Base-by-base conservation (phyloP, 345 rosid species). In the Murraya paniculata region DNA sequence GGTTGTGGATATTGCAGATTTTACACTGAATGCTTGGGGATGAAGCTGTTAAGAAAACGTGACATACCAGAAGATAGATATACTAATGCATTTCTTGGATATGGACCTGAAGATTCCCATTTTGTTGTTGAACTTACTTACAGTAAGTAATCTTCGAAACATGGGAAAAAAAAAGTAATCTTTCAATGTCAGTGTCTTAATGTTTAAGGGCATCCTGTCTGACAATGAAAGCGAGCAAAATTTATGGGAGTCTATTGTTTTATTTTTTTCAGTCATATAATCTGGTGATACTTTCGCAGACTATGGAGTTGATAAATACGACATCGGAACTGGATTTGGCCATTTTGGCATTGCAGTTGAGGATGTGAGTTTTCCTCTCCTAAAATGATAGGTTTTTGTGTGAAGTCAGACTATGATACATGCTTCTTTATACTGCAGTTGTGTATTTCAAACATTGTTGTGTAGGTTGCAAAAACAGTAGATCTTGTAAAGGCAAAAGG, bases 51-150 rank as follows among this genome's bases (percentile, higher is more conserved):
- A 73, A 86, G 99, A 30, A 96, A 94, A 81, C 98, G 97, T 70
- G 99, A 96, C 80, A 91, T 94, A 84, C 99, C 98, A 6, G 99
- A 96, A 85, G 99, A 96, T 81, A 96, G 92, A 81, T 94, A 96
- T 74, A 91, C 92, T 1, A 96, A 96, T 86, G 99, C 97, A 48
- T 96, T 96, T 77, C 98, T 96, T 77, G 99, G 99, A 79, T 96
- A 92, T 85, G 99, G 99, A 56, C 97, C 98, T 9, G 98, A 96
- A 82, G 99, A 96, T 84, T 91, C 95, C 58, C 94, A 96, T 80
- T 96, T 96, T 66, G 95, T 92, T 68, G 87, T 91, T 74, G 99
- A 96, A 80, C 92, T 96, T 74, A 94, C 99, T 21, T 94, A 92
- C 72, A 92, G 97, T 96, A 89, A 82, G 95, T 72, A 66, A 39